Conservation (phyloP, 208 protist genomes). For the Acanthamoeba culbertsoni region DNA sequence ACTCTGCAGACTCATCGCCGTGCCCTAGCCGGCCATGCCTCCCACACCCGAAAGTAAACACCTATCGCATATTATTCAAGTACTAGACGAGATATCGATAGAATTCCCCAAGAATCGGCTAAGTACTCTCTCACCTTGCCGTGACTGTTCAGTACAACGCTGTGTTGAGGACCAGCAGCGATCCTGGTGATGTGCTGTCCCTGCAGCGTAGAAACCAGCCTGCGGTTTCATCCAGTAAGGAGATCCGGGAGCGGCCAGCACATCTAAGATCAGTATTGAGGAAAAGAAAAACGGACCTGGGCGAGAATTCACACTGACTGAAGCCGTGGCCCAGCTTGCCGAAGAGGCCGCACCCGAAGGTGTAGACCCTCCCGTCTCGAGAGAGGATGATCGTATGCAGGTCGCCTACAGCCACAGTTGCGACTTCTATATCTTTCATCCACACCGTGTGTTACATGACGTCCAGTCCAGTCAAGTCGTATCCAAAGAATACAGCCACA, state of each 20-base stretch:
- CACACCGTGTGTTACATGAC: not conserved
- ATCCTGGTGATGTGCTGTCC: not conserved
- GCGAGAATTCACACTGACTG: not conserved
- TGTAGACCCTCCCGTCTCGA: not conserved
- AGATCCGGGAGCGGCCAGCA: not conserved
- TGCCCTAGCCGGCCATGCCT: not conserved
- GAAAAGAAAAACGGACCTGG: not conserved
- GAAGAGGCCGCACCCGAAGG: slow-evolving; percentile 5
- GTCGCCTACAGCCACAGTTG: not conserved
- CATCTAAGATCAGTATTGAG: too few relatives aligned
- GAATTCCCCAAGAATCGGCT: too few relatives aligned
- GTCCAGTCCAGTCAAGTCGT: too few relatives aligned
- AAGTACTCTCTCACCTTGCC: not conserved
- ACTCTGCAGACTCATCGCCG: not conserved
- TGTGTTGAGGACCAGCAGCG: not conserved
- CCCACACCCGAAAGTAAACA: slow-evolving; percentile 3
- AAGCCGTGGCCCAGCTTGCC: slow-evolving; percentile 25
- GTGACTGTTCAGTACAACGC: not conserved
- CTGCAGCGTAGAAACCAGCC: not conserved
- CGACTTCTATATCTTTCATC: not conserved
- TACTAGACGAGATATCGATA: not conserved
- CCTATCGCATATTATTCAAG: not conserved
- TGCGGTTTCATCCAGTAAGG: not conserved
- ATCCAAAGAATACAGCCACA: too few relatives aligned
- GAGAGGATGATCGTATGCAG: not conserved